Evolutionary conservation across 257 asterid species (phyloP).

Genomic region (Fraxinus americana): DNA sequence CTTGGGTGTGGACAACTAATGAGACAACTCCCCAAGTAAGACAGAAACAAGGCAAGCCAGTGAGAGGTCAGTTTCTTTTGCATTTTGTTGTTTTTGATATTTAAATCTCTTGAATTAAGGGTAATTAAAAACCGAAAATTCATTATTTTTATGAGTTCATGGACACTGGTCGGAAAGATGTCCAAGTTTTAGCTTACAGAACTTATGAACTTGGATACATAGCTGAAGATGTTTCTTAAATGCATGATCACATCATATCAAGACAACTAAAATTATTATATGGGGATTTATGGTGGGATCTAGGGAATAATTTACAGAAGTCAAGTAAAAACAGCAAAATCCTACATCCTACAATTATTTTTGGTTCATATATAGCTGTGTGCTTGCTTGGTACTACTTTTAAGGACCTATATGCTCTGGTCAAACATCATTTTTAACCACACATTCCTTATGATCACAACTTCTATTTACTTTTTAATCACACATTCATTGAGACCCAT

Average conservation of each 20-base stretch:
- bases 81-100: neutral
- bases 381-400: neutral
- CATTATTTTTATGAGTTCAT: neutral
- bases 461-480: too few species aligned
- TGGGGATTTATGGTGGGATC: neutral
- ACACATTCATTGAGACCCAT: too few species aligned
- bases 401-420: too few species aligned
- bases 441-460: too few species aligned
- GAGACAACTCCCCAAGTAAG: slow-evolving; percentile 37
- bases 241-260: neutral
- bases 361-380: neutral
- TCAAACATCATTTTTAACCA: too few species aligned
- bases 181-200: neutral
- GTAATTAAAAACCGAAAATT: neutral
- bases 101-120: neutral
- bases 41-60: slow-evolving; percentile 31
- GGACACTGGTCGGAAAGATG: neutral
- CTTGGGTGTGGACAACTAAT: slow-evolving; percentile 23
- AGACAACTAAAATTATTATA: too few species aligned
- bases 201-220: neutral
- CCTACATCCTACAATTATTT: too few species aligned
- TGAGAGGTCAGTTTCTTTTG: slow-evolving; percentile 51
- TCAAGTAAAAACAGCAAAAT: too few species aligned
- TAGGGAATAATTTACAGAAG: too few species aligned
- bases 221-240: neutral